Evolutionary conservation across 257 asterid species (phyloP).

Genomic region (Henckelia pumila): DNA sequence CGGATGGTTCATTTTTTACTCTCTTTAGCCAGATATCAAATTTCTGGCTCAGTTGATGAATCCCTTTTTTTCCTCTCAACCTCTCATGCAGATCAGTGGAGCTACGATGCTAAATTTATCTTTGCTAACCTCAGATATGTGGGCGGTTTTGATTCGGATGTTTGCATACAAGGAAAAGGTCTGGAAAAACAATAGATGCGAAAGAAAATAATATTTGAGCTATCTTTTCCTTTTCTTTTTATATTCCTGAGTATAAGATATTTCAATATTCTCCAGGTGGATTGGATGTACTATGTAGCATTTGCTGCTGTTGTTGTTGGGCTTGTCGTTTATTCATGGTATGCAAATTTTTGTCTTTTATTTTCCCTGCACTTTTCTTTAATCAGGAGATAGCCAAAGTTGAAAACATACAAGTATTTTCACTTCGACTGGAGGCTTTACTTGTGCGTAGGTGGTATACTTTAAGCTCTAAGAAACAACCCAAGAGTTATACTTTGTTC

Average conservation of each 20-base stretch:
- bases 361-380: background rate
- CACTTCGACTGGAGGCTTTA: background rate
- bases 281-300: conserved; percentile 90
- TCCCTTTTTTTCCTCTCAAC: background rate
- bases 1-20: background rate
- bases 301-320: conserved; percentile 78
- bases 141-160: conserved; percentile 91
- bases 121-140: conserved; percentile 91
- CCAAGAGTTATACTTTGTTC: background rate
- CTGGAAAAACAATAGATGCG: background rate
- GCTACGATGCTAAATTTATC: conserved; percentile 85
- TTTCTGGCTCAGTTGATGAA: background rate
- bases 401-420: background rate
- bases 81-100: conserved; percentile 70
- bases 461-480: background rate
- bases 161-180: conserved; percentile 94
- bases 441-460: background rate
- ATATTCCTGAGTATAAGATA: background rate
- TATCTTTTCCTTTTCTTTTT: background rate
- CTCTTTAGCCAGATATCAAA: background rate
- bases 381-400: background rate
- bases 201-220: background rate
- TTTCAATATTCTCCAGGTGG: conserved; percentile 58
- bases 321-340: conserved; percentile 77
- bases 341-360: conserved; percentile 23